phyloP scores from a whole-genome alignment of 2,329 filamentous ascomycete genomes.

The Leptoxyphium fumago region DNA sequence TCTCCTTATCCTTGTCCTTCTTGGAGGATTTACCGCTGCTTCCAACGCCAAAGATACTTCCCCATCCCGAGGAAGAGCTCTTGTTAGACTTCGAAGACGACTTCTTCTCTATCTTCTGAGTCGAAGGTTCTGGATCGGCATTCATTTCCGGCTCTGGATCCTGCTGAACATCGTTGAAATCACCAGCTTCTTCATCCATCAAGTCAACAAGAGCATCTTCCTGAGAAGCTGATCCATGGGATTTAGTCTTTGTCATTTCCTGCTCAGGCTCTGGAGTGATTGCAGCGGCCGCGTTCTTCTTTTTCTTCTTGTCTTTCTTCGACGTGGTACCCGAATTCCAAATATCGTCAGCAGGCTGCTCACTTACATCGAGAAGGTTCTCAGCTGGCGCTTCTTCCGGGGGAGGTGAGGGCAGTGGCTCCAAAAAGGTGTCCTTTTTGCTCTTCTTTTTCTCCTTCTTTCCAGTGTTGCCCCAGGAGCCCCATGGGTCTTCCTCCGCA shows the following conservation, averaged over 20 bases:
- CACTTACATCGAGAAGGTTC: constrained; percentile 9
- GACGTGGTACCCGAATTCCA: constrained; percentile 13
- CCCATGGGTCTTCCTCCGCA: constrained; percentile 19
- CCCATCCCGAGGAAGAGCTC: constrained; percentile 11
- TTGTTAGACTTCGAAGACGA: constrained; percentile 17
- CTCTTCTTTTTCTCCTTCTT: constrained; percentile 43
- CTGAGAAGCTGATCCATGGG: constrained; percentile 18
- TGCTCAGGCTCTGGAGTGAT: background rate
- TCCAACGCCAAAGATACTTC: constrained; percentile 17
- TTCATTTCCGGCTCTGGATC: constrained; percentile 6
- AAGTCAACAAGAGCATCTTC: constrained; percentile 13
- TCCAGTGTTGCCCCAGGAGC: constrained; percentile 22
- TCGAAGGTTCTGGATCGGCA: constrained; percentile 1
- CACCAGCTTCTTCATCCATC: constrained; percentile 6
- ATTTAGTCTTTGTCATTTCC: constrained; percentile 18
- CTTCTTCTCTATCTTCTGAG: constrained; percentile 26
- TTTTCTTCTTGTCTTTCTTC: constrained; percentile 38
- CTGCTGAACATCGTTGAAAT: constrained; percentile 1
- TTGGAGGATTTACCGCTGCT: constrained; percentile 24
- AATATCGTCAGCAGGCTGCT: constrained; percentile 12
- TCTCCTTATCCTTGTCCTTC: constrained; percentile 20
- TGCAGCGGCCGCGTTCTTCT: constrained; percentile 15
- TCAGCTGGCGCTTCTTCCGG: constrained; percentile 6
- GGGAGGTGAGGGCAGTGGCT: constrained; percentile 32
- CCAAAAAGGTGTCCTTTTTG: constrained; percentile 25